Evolutionary conservation across 441 rosid species (phyloP).

Genomic region (Jatropha podagrica): DNA sequence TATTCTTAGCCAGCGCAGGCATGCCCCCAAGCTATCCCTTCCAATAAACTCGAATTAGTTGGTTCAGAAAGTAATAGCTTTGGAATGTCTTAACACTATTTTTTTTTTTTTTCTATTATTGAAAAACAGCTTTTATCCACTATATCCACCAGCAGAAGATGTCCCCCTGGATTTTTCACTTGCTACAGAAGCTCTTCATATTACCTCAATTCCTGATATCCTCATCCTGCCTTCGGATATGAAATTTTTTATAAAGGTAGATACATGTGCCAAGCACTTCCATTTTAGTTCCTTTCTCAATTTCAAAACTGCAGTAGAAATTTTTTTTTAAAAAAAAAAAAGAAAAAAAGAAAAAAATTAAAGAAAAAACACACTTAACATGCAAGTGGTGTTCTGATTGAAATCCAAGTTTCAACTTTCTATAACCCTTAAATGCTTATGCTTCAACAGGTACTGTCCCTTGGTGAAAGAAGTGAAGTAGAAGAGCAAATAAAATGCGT

Average conservation of each 20-base stretch:
- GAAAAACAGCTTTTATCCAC: constrained; percentile 82
- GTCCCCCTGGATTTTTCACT: constrained; percentile 81
- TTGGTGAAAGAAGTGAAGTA: constrained; percentile 55
- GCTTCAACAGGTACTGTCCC: constrained; percentile 50
- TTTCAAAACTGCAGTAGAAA: neutral
- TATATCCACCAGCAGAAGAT: constrained; percentile 84
- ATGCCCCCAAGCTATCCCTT: constrained; percentile 22
- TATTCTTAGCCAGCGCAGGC: constrained; percentile 77
- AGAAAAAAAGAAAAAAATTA: neutral
- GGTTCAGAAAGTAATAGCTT: neutral
- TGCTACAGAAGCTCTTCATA: constrained; percentile 65
- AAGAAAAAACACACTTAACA: neutral
- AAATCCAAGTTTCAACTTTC: neutral
- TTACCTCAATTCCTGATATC: constrained; percentile 65
- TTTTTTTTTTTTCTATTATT: constrained; percentile 1
- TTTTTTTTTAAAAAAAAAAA: too few relatives aligned
- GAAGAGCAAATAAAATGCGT: constrained; percentile 62
- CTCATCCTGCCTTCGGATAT: constrained; percentile 89
- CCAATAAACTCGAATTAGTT: constrained; percentile 3
- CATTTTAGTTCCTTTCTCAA: neutral
- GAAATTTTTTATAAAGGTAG: constrained; percentile 83
- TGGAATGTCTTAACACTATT: constrained; percentile 9
- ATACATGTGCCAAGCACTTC: constrained; percentile 7
- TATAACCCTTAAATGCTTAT: neutral
- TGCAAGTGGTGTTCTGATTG: neutral